Evolutionary conservation across 371 early-diverging fungal species (phyloP).

Genomic region (Sporodiniella umbellata): DNA sequence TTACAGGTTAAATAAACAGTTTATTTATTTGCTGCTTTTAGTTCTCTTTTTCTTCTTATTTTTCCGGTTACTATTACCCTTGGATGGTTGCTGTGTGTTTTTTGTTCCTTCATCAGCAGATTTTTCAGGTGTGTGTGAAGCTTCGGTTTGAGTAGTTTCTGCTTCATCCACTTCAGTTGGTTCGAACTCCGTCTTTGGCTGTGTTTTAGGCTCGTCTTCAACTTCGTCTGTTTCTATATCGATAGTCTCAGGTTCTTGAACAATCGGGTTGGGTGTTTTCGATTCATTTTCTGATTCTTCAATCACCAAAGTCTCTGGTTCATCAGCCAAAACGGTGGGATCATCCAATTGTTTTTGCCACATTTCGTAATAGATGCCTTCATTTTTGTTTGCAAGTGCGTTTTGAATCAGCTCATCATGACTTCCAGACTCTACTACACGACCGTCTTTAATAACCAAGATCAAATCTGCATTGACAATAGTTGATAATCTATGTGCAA

Average conservation of each 20-base stretch:
- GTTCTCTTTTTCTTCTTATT: background rate
- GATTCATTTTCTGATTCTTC: background rate
- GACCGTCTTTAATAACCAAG: constrained; percentile 75
- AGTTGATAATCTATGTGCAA: constrained; percentile 92
- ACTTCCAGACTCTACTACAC: constrained; percentile 84
- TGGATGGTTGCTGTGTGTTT: background rate
- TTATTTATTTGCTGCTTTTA: background rate
- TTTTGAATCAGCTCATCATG: constrained; percentile 76
- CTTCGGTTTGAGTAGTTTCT: too few relatives aligned
- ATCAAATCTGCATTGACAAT: constrained; percentile 80
- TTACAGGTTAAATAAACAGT: constrained; percentile 29
- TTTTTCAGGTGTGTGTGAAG: too few relatives aligned
- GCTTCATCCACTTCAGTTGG: too few relatives aligned
- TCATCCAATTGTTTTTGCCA: constrained; percentile 90
- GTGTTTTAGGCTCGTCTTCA: background rate
- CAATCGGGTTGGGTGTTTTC: background rate
- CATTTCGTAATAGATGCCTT: constrained; percentile 79
- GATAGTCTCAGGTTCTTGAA: background rate
- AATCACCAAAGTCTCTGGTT: background rate
- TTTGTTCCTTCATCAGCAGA: background rate
- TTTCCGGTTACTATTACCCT: background rate
- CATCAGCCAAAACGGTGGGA: background rate
- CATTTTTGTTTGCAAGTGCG: constrained; percentile 17
- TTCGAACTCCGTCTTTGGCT: too few relatives aligned
- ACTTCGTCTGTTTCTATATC: background rate